These are phyloP conservation scores for Fragilariopsis cylindrus DNA, from an alignment of 108 stramenopile species.

Conservation along the genomic window DNA sequence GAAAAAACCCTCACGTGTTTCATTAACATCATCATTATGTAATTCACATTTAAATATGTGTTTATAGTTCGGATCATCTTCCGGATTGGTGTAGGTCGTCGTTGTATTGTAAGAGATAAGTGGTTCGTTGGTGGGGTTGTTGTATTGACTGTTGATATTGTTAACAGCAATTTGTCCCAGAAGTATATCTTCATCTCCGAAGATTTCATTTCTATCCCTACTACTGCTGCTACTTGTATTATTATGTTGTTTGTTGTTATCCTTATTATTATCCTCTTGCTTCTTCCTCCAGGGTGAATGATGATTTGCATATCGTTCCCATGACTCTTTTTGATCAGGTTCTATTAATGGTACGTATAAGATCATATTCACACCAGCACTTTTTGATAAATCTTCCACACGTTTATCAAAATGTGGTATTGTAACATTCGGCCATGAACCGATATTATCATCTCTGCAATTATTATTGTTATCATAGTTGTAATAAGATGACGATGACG, in stretches of 20 bases:
- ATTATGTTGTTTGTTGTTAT: not conserved
- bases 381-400: constrained; percentile 3
- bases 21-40: not conserved
- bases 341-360: constrained; percentile 25
- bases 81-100: too few species aligned
- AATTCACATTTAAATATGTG: not conserved
- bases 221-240: not conserved
- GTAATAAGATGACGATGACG: too few species aligned
- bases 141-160: not conserved
- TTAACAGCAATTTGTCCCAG: not conserved
- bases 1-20: constrained; percentile 11
- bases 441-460: not conserved
- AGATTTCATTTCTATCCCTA: too few species aligned
- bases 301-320: constrained; percentile 3
- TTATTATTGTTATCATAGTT: not conserved
- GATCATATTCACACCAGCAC: constrained; percentile 23
- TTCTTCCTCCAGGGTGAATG: constrained; percentile 1
- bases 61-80: not conserved
- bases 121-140: not conserved
- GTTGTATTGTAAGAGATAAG: not conserved
- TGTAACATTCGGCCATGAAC: constrained; percentile 24
- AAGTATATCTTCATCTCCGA: too few species aligned
- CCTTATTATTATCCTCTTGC: not conserved
- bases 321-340: not conserved
- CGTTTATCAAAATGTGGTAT: constrained; percentile 30